Conservation (phyloP, 257 asterid genomes). For the Apocynum venetum region DNA sequence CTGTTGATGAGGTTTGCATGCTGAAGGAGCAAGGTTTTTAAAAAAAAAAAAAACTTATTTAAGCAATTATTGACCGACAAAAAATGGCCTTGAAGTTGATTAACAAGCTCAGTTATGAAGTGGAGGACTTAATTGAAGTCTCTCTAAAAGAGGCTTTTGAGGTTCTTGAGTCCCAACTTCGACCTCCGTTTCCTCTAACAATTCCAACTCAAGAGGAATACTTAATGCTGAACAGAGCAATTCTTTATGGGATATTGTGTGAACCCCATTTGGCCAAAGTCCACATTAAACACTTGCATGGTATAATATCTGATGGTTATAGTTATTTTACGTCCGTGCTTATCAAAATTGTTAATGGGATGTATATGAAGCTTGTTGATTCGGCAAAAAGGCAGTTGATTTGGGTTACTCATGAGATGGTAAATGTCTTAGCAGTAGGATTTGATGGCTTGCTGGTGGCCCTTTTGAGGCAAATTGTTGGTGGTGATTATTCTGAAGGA, state of each 20-base stretch:
- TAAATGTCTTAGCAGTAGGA: conserved; percentile 54
- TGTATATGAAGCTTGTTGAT: conserved; percentile 44
- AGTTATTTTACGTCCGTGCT: conserved; percentile 51
- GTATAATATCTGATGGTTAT: conserved; percentile 57
- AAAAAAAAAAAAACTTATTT: background rate
- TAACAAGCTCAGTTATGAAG: conserved; percentile 37
- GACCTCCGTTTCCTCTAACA: conserved; percentile 64
- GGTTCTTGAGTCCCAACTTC: conserved; percentile 45
- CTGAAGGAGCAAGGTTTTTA: background rate
- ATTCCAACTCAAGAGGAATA: conserved; percentile 57
- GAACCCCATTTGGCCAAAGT: conserved; percentile 48
- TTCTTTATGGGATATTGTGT: conserved; percentile 54
- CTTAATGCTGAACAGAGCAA: conserved; percentile 53
- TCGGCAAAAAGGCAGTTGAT: conserved; percentile 53
- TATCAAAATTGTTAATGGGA: conserved; percentile 46
- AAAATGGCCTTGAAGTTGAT: conserved; percentile 15
- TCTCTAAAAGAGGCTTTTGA: conserved; percentile 53
- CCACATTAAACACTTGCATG: conserved; percentile 73
- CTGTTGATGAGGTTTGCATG: background rate
- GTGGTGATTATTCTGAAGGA: conserved; percentile 66
- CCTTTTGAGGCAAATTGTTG: conserved; percentile 66
- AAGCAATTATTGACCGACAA: background rate
- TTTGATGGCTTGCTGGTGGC: conserved; percentile 58
- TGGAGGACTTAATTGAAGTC: conserved; percentile 52
- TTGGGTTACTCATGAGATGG: conserved; percentile 57